Conservation (phyloP, 345 rosid genomes). For the Populus simonii region DNA sequence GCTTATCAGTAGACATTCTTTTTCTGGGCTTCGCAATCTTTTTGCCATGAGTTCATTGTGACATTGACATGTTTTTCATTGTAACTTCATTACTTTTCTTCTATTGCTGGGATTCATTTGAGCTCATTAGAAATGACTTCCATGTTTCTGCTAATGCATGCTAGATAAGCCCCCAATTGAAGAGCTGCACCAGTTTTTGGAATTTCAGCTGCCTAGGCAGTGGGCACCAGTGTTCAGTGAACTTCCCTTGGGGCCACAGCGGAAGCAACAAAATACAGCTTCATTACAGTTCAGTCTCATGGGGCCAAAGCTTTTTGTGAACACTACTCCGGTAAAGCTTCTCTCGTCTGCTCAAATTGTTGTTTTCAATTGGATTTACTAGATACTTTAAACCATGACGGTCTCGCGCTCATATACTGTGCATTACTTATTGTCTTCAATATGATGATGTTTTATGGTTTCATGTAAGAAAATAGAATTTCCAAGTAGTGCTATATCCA, state of each 20-base stretch:
- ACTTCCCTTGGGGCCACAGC: slow-evolving; percentile 92
- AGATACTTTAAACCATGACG: background rate
- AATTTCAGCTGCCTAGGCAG: slow-evolving; percentile 90
- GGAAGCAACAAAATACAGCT: slow-evolving; percentile 62
- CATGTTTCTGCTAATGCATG: slow-evolving; percentile 16
- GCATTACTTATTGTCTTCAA: background rate
- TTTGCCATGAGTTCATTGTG: background rate
- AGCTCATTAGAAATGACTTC: background rate
- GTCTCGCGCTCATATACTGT: background rate
- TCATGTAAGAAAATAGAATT: background rate
- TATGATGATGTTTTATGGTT: too few relatives aligned
- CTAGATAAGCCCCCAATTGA: slow-evolving; percentile 89
- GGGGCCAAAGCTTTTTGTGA: slow-evolving; percentile 91
- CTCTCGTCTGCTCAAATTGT: slow-evolving; percentile 4
- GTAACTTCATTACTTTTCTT: background rate
- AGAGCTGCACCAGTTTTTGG: slow-evolving; percentile 94
- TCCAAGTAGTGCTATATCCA: background rate
- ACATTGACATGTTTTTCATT: background rate
- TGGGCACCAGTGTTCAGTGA: slow-evolving; percentile 99
- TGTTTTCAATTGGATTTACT: background rate
- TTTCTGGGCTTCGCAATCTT: background rate
- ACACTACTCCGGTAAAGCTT: slow-evolving; percentile 61
- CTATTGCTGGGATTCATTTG: background rate
- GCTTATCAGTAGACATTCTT: background rate
- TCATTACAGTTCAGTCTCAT: slow-evolving; percentile 84